These are phyloP conservation scores for Sporothrix pseudoabietina DNA, from an alignment of 2,329 filamentous ascomycete genomes.

Conservation along the genomic window DNA sequence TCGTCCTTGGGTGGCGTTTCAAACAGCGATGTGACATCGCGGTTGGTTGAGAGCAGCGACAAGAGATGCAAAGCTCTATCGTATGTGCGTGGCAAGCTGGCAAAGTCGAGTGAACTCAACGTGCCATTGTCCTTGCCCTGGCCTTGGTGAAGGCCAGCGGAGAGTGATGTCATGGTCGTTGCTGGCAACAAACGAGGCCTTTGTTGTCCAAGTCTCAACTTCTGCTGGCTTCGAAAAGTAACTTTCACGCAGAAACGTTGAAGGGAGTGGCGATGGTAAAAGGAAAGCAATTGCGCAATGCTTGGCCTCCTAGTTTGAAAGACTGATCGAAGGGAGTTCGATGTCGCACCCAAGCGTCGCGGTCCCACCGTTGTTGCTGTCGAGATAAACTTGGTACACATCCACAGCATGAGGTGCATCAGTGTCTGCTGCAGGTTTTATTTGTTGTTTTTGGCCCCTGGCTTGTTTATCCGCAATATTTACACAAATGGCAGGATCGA, in stretches of 20 bases:
- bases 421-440: not conserved
- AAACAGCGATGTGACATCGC: slow-evolving; percentile 61
- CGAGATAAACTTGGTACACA: not conserved
- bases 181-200: not conserved
- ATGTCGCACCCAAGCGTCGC: not conserved
- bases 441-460: not conserved
- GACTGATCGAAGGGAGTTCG: too few species aligned
- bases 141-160: slow-evolving; percentile 11
- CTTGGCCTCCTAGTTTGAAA: not conserved
- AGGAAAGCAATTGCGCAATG: not conserved
- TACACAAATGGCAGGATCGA: not conserved
- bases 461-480: too few species aligned
- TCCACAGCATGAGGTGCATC: not conserved
- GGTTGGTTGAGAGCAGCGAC: slow-evolving; percentile 78
- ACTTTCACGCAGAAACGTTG: too few species aligned
- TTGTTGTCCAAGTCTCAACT: not conserved
- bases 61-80: slow-evolving; percentile 73
- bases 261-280: not conserved
- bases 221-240: not conserved
- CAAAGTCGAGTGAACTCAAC: slow-evolving; percentile 27
- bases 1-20: slow-evolving; percentile 37
- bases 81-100: slow-evolving; percentile 48
- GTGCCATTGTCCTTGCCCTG: not conserved
- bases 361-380: not conserved
- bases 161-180: slow-evolving; percentile 20